Percentiles rank a stretch among this genome's conserved stretches.
These are phyloP conservation scores for Ophiostoma himal-ulmi DNA, from an alignment of 2,329 filamentous ascomycete genomes.

Conservation along the genomic window DNA sequence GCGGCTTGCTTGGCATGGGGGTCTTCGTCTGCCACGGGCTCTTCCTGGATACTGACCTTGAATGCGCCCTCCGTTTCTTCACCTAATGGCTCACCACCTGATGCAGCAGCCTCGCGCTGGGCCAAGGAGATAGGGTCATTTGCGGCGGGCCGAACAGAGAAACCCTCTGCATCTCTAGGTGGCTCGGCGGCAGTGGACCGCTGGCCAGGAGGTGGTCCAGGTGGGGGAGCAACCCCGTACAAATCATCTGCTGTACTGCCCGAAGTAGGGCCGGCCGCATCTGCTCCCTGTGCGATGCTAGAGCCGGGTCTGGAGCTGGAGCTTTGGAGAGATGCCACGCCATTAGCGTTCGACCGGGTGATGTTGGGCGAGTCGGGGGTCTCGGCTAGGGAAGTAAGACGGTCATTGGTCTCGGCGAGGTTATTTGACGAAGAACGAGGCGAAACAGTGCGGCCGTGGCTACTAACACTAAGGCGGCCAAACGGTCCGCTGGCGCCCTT, in stretches of 20 bases:
- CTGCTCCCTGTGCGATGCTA: slow-evolving; percentile 2
- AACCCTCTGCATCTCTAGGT: slow-evolving; percentile 68
- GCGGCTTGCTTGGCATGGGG: slow-evolving; percentile 67
- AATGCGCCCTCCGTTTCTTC: slow-evolving; percentile 62
- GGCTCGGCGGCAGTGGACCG: slow-evolving; percentile 33
- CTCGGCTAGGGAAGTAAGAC: slow-evolving; percentile 54
- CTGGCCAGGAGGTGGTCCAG: slow-evolving; percentile 46
- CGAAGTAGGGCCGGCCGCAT: neutral
- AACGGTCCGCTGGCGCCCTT: slow-evolving; percentile 49
- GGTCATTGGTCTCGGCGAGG: slow-evolving; percentile 47
- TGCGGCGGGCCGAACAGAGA: slow-evolving; percentile 60
- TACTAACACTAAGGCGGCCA: slow-evolving; percentile 56
- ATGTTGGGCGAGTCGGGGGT: slow-evolving; percentile 41
- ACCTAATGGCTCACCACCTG: slow-evolving; percentile 37
- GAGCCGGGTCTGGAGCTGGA: slow-evolving; percentile 1
- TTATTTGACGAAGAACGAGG: slow-evolving; percentile 56
- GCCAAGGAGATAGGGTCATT: slow-evolving; percentile 66
- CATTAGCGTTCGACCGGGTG: slow-evolving; percentile 30
- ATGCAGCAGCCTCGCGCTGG: slow-evolving; percentile 52
- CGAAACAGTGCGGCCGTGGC: slow-evolving; percentile 54
- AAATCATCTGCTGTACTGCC: slow-evolving; percentile 41
- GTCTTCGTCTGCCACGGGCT: slow-evolving; percentile 72
- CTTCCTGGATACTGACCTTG: slow-evolving; percentile 73
- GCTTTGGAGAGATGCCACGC: neutral
- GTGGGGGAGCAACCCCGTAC: slow-evolving; percentile 47